Evolutionary conservation across 2,329 filamentous ascomycete genomes (phyloP), one percentile per base, ranked within the genome.

Genomic region (Fusarium camptoceras): DNA sequence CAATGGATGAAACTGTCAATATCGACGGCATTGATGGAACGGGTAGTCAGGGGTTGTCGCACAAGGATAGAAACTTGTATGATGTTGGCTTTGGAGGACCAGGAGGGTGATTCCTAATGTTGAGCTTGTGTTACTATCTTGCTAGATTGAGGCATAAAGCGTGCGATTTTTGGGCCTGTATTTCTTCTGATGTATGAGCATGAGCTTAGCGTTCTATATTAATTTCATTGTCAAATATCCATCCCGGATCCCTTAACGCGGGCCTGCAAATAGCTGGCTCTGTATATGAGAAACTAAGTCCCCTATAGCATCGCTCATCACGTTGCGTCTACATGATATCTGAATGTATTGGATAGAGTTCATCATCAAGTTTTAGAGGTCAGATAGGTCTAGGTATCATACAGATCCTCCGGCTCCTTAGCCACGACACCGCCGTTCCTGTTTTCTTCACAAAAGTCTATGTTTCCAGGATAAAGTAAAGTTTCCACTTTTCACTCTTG

Each of bases 331-430:
- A 22, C 20, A n/a, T 10, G n/a, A 16, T 22, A 16, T 27, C 15
- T 22, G 18, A 42, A 42, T 53, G 15, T 24, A 60, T 49, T 55
- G 50, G 42, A 59, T 65, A 62, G 73, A 74, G 71, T 69, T 66
- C 65, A 74, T 66, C 65, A 74, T 76, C 69, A 73, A 64, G 70
- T 67, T 74, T 66, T 62, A 68, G 63, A 73, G 70, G 65, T 68
- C 59, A 73, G 73, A 70, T 66, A 74, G 71, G 68, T 71, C 70
- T 73, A 75, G 70, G 73, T 79, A 79, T 80, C 78, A 77, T 79
- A 78, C 77, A 79, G 76, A 80, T 77, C 76, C 74, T 72, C 73
- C 75, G 66, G 69, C 64, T 71, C 64, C 67, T 55, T 27, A 49
- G 67, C 57, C 67, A 68, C 69, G 44, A 50, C 59, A 60, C 56